Conservation (phyloP, 257 asterid genomes). For the Agastache rugosa region DNA sequence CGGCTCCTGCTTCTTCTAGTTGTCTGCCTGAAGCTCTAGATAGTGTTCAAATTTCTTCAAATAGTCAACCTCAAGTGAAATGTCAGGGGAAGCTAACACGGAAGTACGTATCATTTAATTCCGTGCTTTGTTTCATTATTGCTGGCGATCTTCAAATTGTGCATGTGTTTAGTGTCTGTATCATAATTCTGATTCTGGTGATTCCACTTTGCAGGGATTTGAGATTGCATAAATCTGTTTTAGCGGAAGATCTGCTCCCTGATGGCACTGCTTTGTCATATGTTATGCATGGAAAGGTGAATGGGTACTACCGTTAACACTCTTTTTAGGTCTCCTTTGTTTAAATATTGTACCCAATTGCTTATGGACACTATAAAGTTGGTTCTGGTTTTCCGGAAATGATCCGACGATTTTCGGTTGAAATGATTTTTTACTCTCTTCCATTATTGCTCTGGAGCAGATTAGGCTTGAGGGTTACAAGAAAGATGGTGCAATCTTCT, state of each 20-base stretch:
- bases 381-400: conserved; percentile 23
- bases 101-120: conserved; percentile 56
- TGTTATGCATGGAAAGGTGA: conserved; percentile 74
- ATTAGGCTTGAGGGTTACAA: conserved; percentile 63
- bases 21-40: conserved; percentile 49
- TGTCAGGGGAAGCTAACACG: conserved; percentile 71
- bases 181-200: conserved; percentile 27
- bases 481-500: conserved; percentile 70
- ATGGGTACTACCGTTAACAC: conserved; percentile 27
- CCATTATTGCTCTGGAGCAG: conserved; percentile 55
- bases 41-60: conserved; percentile 46
- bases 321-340: conserved; percentile 12
- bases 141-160: conserved; percentile 13
- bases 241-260: conserved; percentile 61
- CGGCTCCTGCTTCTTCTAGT: conserved; percentile 45
- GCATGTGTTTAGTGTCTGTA: conserved; percentile 21
- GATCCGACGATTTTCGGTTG: conserved; percentile 19
- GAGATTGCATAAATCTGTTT: conserved; percentile 77
- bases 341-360: conserved; percentile 15
- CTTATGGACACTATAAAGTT: conserved; percentile 28
- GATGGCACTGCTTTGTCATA: conserved; percentile 78
- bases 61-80: conserved; percentile 47
- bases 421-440: conserved; percentile 27
- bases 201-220: conserved; percentile 62
- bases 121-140: conserved; percentile 25